These are phyloP conservation scores for Rhododendron vialii DNA, from an alignment of 148 eudicot genomes.

Conservation along the genomic window DNA sequence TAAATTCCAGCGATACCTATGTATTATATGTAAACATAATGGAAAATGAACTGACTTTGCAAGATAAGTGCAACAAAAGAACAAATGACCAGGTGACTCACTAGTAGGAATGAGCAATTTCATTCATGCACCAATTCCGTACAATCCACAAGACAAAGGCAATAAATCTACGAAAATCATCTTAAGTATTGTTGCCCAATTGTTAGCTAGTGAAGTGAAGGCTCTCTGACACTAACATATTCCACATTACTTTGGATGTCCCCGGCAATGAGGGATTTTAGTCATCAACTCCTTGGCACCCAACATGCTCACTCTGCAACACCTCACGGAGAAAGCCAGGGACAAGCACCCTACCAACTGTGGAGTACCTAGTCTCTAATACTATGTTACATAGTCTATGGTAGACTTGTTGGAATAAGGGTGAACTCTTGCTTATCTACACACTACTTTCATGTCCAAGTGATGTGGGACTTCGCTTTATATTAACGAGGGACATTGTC, in stretches of 20 bases:
- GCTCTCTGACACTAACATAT: not conserved
- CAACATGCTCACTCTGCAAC: not conserved
- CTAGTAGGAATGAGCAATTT: not conserved
- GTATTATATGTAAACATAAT: not conserved
- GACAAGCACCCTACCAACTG: not conserved
- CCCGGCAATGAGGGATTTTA: not conserved
- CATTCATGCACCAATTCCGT: not conserved
- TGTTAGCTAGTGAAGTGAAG: not conserved
- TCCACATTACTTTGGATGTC: not conserved
- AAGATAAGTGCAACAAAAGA: not conserved
- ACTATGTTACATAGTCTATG: not conserved
- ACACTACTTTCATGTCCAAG: not conserved
- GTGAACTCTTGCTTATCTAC: not conserved
- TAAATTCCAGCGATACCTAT: not conserved
- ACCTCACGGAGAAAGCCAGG: not conserved
- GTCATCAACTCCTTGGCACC: not conserved
- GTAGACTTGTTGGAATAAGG: not conserved
- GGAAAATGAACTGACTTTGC: not conserved
- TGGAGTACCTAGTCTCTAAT: not conserved
- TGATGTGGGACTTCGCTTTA: not conserved
- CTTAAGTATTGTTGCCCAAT: not conserved
- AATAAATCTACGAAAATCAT: not conserved
- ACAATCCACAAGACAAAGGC: not conserved
- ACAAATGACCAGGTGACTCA: not conserved
- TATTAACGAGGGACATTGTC: not conserved